phyloP scores from a whole-genome alignment of 2,329 filamentous ascomycete species.

The Hortaea werneckii region DNA sequence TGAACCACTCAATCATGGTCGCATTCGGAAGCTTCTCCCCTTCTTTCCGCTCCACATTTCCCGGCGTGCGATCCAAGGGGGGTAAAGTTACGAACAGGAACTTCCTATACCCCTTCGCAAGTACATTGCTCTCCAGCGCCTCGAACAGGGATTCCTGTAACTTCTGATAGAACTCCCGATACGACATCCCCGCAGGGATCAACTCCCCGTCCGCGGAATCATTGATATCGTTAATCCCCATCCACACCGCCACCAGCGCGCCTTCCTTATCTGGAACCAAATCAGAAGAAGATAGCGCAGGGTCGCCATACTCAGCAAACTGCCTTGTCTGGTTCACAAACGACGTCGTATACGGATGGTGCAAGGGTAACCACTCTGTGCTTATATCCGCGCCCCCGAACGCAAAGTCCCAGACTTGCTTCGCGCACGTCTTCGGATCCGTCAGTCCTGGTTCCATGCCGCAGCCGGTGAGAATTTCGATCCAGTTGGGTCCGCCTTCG shows the following conservation, averaged over 20 bases:
- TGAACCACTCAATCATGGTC: conserved; percentile 38
- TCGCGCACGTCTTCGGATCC: conserved; percentile 1
- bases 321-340: conserved; percentile 2
- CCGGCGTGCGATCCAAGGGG: conserved; percentile 4
- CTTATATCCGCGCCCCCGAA: conserved; percentile 4
- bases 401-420: conserved; percentile 6
- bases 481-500: conserved; percentile 46
- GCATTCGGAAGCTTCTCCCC: conserved; percentile 32
- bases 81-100: conserved; percentile 4
- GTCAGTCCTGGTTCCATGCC: conserved; percentile 25
- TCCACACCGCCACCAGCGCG: conserved; percentile 42
- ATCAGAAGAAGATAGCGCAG: background rate
- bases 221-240: conserved; percentile 47
- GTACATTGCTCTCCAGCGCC: background rate
- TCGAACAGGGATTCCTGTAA: conserved; percentile 27
- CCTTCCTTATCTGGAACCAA: background rate
- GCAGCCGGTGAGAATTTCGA: conserved; percentile 44
- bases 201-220: conserved; percentile 38
- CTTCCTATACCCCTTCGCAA: background rate
- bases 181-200: conserved; percentile 17
- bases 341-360: conserved; percentile 4
- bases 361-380: conserved; percentile 1
- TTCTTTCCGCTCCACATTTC: conserved; percentile 4
- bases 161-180: conserved; percentile 36
- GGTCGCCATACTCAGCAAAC: conserved; percentile 2